Percentiles rank a stretch among this genome's conserved stretches.
phyloP scores from a whole-genome alignment of 2,329 filamentous ascomycete species.

The Amesomyces nigricolor region DNA sequence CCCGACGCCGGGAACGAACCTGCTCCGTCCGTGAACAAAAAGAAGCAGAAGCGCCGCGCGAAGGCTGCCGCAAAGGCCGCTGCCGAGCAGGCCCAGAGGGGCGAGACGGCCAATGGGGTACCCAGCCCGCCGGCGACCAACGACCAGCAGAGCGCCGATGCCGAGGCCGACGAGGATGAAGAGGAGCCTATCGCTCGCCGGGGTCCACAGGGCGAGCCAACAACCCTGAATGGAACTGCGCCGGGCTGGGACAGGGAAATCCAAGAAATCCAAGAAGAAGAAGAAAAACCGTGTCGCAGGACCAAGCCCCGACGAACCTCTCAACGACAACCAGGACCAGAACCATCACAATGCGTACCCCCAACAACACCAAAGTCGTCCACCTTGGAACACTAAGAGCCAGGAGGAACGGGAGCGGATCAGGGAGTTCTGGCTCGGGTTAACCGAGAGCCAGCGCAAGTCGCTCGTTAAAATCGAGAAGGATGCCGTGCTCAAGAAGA shows the following conservation, averaged over 20 bases:
- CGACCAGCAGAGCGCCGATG: slow-evolving; percentile 41
- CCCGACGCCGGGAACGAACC: slow-evolving; percentile 10
- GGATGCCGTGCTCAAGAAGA: slow-evolving; percentile 94
- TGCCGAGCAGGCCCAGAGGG: slow-evolving; percentile 38
- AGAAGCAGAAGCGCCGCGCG: slow-evolving; percentile 89
- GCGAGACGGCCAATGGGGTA: slow-evolving; percentile 37
- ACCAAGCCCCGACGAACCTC: slow-evolving; percentile 16
- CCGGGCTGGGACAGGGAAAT: slow-evolving; percentile 34
- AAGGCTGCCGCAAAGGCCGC: slow-evolving; percentile 72
- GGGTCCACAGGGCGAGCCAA: slow-evolving; percentile 36
- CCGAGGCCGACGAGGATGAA: slow-evolving; percentile 50
- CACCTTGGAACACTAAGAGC: slow-evolving; percentile 82
- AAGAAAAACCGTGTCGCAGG: slow-evolving; percentile 49
- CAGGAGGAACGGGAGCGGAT: slow-evolving; percentile 94
- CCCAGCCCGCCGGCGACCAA: slow-evolving; percentile 33
- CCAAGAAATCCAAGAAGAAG: slow-evolving; percentile 63
- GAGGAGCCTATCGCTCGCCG: slow-evolving; percentile 38
- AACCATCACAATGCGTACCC: slow-evolving; percentile 10
- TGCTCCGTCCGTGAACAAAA: slow-evolving; percentile 63
- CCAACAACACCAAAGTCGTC: slow-evolving; percentile 17
- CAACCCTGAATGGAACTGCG: slow-evolving; percentile 31
- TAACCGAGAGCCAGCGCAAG: slow-evolving; percentile 91
- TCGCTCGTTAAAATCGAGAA: slow-evolving; percentile 97
- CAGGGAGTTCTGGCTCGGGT: slow-evolving; percentile 94
- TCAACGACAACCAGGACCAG: slow-evolving; percentile 23